phyloP scores from a whole-genome alignment of 1,139 yeast genomes.

The Blastobotrys petasosporus region DNA sequence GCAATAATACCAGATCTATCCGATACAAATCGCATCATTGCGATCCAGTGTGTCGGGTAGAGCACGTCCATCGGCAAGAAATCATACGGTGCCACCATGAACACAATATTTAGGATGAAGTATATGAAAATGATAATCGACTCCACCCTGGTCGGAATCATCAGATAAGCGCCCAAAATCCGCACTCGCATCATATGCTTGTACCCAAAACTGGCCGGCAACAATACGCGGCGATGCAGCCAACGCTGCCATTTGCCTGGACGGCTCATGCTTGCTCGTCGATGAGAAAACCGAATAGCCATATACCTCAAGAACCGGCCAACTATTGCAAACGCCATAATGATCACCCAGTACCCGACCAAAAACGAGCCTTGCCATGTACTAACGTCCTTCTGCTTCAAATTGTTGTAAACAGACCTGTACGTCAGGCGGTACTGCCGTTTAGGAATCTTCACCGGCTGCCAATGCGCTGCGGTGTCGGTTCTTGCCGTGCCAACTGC shows the following conservation, averaged over 20 bases:
- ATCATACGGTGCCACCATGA: constrained; percentile 40
- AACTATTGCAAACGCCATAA: constrained; percentile 20
- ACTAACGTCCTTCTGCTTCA: constrained; percentile 30
- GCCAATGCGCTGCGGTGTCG: background rate
- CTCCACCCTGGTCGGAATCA: constrained; percentile 62
- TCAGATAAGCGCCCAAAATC: constrained; percentile 24
- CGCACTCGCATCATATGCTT: constrained; percentile 28
- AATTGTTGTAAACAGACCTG: constrained; percentile 22
- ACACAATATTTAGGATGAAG: constrained; percentile 41
- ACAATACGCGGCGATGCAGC: constrained; percentile 24
- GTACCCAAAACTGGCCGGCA: constrained; percentile 33
- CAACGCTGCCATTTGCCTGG: constrained; percentile 21
- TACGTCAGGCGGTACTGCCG: constrained; percentile 9
- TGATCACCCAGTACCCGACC: constrained; percentile 34
- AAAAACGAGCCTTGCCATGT: constrained; percentile 33
- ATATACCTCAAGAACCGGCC: constrained; percentile 19
- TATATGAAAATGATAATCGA: constrained; percentile 45
- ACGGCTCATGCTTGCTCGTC: constrained; percentile 22
- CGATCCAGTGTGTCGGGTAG: constrained; percentile 37
- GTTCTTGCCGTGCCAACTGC: constrained; percentile 4
- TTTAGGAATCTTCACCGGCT: constrained; percentile 7
- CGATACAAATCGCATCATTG: constrained; percentile 44
- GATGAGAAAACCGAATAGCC: constrained; percentile 25
- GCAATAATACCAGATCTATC: constrained; percentile 59
- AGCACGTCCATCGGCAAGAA: constrained; percentile 38